These are phyloP conservation scores for Lathyrus oleraceus DNA, from an alignment of 306 rosid species.

Conservation along the genomic window DNA sequence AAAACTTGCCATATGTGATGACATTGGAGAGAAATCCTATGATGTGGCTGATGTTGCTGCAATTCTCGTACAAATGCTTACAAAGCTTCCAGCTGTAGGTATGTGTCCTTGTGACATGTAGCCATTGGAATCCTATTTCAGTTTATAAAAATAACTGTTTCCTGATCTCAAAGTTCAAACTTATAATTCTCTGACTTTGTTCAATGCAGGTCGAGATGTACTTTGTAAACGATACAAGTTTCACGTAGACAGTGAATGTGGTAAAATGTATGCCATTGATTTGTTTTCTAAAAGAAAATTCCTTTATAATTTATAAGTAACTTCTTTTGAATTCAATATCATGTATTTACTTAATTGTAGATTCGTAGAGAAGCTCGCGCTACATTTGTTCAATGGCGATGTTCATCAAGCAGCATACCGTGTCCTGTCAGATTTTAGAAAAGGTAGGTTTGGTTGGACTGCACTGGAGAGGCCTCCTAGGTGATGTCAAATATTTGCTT, in stretches of 20 bases:
- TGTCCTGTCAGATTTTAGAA: slow-evolving; percentile 78
- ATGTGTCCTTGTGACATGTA: slow-evolving; percentile 31
- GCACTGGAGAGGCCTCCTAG: slow-evolving; percentile 88
- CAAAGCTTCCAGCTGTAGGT: slow-evolving; percentile 81
- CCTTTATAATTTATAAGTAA: neutral
- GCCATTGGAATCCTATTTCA: slow-evolving; percentile 6
- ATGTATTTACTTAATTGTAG: slow-evolving; percentile 46
- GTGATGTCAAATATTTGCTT: slow-evolving; percentile 41
- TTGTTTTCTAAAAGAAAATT: neutral
- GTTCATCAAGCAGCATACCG: slow-evolving; percentile 82
- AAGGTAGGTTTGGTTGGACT: slow-evolving; percentile 87
- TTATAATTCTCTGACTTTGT: slow-evolving; percentile 1
- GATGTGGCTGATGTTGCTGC: slow-evolving; percentile 80
- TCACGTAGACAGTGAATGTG: slow-evolving; percentile 58
- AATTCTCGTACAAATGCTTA: slow-evolving; percentile 85
- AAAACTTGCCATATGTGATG: slow-evolving; percentile 96
- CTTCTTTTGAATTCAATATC: slow-evolving; percentile 15
- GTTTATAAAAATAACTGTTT: neutral
- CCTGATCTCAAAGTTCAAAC: neutral
- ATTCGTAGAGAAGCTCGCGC: slow-evolving; percentile 74
- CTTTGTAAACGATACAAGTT: slow-evolving; percentile 79
- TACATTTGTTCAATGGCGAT: slow-evolving; percentile 72
- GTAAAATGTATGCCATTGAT: slow-evolving; percentile 58
- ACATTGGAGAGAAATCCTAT: slow-evolving; percentile 92
- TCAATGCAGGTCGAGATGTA: slow-evolving; percentile 56